Evolutionary conservation across 1,284 basidiomycete genomes (phyloP), one percentile per base, ranked within the genome.

Genomic region (Pholiota adiposa): DNA sequence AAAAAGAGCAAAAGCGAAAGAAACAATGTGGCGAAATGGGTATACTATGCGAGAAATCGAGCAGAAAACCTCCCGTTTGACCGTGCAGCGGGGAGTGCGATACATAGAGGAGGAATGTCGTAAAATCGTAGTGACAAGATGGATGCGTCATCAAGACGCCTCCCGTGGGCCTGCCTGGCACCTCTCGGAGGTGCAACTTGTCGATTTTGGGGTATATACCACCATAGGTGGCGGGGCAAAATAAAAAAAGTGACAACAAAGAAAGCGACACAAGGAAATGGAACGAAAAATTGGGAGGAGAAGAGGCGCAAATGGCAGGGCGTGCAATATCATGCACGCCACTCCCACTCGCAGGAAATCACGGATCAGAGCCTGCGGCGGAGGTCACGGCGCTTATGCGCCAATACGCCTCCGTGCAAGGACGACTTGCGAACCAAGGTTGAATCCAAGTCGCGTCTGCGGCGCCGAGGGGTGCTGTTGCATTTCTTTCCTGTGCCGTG

Each of bases 151-250:
- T 56, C 59, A 43, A 60, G 59, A 50, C 50, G 18, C 21, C 59
- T 50, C 52, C 23, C 19, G 19, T 21, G 3, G 31, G 44, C 51
- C 36, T 8, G 34, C 29, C 46, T 29, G 7, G 46, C 3, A 19
- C 48, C n/a, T 31, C 27, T 19, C 7, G 12, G 41, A 14, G 19
- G 50, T 54, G 59, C 51, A 61, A n/a, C n/a, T n/a, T 61, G 46
- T 64, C 60, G 51, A 64, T 53, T 64, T 57, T 57, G 54, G 63
- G 63, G 36, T 43, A 43, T 59, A 63, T n/a, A n/a, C n/a, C 54
- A 25, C 40, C 7, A 18, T 36, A 46, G 31, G 21, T 21, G 19
- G 14, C 46, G 11, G 36, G 11, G 19, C 0, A 27, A 16, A n/a
- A n/a, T n/a, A n/a, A n/a, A n/a, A n/a, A n/a, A n/a, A n/a, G n/a